Conservation (phyloP, 495 filamentous ascomycete genomes). For the Talaromyces thailandensis region DNA sequence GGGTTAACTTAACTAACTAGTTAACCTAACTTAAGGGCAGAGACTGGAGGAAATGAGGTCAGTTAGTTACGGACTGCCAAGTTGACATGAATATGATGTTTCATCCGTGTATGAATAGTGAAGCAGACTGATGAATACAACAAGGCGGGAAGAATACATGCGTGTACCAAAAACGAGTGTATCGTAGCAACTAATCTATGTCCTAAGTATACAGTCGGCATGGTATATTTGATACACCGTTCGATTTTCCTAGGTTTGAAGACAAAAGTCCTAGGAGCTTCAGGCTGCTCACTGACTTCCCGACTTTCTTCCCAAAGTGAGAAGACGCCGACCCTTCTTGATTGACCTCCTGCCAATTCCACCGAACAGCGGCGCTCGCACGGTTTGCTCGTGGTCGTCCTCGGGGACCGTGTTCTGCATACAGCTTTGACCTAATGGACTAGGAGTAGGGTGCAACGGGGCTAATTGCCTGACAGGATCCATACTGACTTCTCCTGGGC, state of each 20-base stretch:
- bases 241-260: background rate
- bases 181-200: background rate
- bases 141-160: constrained; percentile 1
- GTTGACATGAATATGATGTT: no score
- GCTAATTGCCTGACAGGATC: constrained; percentile 1
- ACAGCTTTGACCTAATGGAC: background rate
- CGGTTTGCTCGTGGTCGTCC: background rate
- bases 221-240: background rate
- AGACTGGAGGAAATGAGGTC: no score
- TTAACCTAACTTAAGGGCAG: no score
- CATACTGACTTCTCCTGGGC: background rate
- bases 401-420: background rate
- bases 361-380: background rate
- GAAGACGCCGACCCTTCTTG: background rate
- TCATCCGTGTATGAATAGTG: background rate
- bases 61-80: no score
- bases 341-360: background rate
- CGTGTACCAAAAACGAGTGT: background rate
- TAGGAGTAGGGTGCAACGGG: background rate
- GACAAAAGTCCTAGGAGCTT: background rate
- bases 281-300: background rate
- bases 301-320: background rate
- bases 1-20: background rate
- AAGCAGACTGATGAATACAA: background rate
- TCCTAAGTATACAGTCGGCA: background rate